Base-by-base conservation (phyloP, 2,329 filamentous ascomycete genomes). In the Cryphonectria radicalis region DNA sequence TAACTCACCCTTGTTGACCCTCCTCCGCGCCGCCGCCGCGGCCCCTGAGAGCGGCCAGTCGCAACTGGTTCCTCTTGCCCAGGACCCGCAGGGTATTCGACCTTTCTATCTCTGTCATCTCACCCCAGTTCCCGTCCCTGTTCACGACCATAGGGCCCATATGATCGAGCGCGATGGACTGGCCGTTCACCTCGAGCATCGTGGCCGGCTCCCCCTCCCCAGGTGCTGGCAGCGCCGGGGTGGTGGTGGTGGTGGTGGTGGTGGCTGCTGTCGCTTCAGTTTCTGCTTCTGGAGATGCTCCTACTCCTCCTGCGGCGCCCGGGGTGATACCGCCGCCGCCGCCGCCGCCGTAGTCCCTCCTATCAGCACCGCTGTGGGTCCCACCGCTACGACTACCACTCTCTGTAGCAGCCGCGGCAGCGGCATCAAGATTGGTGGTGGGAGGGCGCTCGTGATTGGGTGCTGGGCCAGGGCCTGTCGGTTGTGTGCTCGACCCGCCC, bases 121-220 rank as follows among this genome's bases (percentile, higher is more conserved):
- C 83, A 11, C 82, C 84, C 92, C 92, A 95, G 79, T 95, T 94
- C 50, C 92, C 92, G 79, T 95, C 91, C 73, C 84, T 83, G 79
- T 93, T 92, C 69, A 94, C 89, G 1, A 95, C 91, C 76, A 94
- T 84, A 1, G 92, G 92, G 0, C 92, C 92, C 35, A 94, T 82
- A 73, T 89, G 86, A 77, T 93, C 91, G 11, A 94, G 86, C 66
- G 86, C 88, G 60, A 92, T 84, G 19, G 81, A 78, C 68, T 78
- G 78, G 66, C 82, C 82, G 74, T 79, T 79, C 35, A 82, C 79
- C 64, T 78, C 72, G 4, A 82, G 69, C 46, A 71, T 74, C 60
- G 69, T 57, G 28, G 70, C 25, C 63, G n/a, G 43, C 28, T 55
- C n/a, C 10, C 19, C 43, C 22, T n/a, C 19, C 25, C 64, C 70